Base-by-base conservation (phyloP, 805 yeast species). In the Teunomyces tritomae region DNA sequence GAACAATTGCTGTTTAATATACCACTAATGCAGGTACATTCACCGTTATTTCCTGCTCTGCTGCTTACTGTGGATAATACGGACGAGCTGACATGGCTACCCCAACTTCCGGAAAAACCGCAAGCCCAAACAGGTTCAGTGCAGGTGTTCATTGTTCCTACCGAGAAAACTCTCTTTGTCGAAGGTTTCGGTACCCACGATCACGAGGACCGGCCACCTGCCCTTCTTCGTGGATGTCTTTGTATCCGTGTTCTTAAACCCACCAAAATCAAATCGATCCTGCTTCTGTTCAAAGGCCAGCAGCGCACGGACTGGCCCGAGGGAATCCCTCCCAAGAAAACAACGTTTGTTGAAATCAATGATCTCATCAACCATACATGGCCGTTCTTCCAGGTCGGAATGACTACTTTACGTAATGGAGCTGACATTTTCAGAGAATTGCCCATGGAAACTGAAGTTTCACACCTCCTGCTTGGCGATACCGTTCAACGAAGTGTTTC, bases 221-320 rank as follows among this genome's bases (percentile, higher is more conserved):
- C 92, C 2, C 65, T 91, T 43, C 73, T 91, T 30, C 75, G 98
- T 46, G 98, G 98, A 1, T 80, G 90, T 27, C 68, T 91, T 14
- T 78, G 84, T 42, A 51, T 91, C 2, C 74, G 91, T 43, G 78
- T 91, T 5, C 57, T 82, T 40, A 89, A 89, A 57, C 84, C 92
- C 0, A 74, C 84, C 27, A 87, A 83, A 61, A 70, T 91, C 50
- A 88, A 86, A 63, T 62, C 78, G 14, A 79, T 91, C 9, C 62
- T 70, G 4, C 70, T 91, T 42, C 70, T 74, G 1, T 82, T 91
- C 56, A 75, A 76, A 45, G 97, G 97, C 1, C 61, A 64, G 1
- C 79, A 87, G 32, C 76, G 87, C 54, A 91, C 97, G 0, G 96
- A 91, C 51, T 91, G 97, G 97, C 97, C 97, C 2, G 97, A 94